Base-by-base conservation (phyloP, 2,329 filamentous ascomycete species). In the Microcyclospora tardicrescens region DNA sequence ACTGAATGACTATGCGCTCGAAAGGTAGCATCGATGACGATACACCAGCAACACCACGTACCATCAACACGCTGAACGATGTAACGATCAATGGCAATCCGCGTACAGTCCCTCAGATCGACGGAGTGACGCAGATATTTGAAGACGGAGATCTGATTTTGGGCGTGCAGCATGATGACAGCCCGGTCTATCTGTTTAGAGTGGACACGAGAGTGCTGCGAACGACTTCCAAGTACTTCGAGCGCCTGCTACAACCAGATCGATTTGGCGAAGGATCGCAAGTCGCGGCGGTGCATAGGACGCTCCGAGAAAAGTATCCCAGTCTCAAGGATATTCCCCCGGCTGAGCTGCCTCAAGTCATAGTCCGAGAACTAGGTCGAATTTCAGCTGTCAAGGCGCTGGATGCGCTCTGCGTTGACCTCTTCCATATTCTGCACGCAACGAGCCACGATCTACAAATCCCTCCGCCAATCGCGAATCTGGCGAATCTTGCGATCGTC, bases 181-280 rank as follows among this genome's bases (percentile, higher is more conserved):
- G 43, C 67, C 68, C 33, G 62, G 78, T 53, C 62, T 67, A 10
- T 82, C 76, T 53, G 68, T 85, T 79, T 52, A 70, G 80, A 16
- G 79, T 82, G 33, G 67, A 70, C 36, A 61, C 77, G 1, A 62
- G 62, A 10, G 62, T 62, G 1, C 64, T 86, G 28, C 73, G 68
- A 57, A 65, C 65, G 44, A 67, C 73, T 43, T 85, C 81, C 5
- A 72, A 72, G 40, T 86, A 84, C 58, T 86, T 86, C 55, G 68
- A 68, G 39, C 75, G 74, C 40, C 67, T 86, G 12, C 66, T 86
- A 2, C 71, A 73, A 9, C 72, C 78, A 44, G 66, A 65, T 2
- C 65, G 73, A 39, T 83, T 84, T 55, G 64, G 69, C 38, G 79
- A 86, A 61, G 72, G 73, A 6, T 66, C 67, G 35, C 56, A 67